Conservation (phyloP, 2,329 filamentous ascomycete species). For the Fusarium xyrophilum region DNA sequence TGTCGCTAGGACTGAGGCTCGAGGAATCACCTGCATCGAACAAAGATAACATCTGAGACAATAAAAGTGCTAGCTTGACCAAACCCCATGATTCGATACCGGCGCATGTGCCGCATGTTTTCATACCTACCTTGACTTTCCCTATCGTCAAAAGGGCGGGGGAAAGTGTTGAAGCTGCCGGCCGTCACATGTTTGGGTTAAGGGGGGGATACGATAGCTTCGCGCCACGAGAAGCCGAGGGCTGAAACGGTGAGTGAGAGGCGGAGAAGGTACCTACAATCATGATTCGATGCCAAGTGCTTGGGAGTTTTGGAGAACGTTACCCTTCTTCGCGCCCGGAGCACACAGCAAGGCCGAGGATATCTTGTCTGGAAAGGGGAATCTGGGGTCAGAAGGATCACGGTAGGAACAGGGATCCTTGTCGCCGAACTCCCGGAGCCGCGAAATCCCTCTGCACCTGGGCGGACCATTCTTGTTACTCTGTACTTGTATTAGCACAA, state of each 20-base stretch:
- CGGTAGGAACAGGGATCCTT: conserved; percentile 2
- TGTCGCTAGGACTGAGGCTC: conserved; percentile 8
- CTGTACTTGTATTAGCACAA: not conserved
- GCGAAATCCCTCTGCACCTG: conserved; percentile 1
- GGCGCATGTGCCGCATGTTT: conserved; percentile 25
- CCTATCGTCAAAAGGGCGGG: not conserved
- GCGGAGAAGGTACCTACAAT: not conserved
- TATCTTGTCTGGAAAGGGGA: conserved; percentile 6
- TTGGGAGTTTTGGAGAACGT: not conserved
- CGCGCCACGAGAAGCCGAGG: conserved; percentile 19
- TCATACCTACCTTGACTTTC: not conserved
- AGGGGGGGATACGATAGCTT: not conserved
- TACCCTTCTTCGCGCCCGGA: conserved; percentile 1
- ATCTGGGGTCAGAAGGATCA: conserved; percentile 27
- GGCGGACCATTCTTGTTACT: not conserved
- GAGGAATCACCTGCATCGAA: conserved; percentile 24
- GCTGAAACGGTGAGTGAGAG: conserved; percentile 9
- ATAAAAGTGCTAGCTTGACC: conserved; percentile 6
- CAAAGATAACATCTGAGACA: conserved; percentile 25
- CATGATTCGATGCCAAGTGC: conserved; percentile 1
- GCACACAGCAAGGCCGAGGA: conserved; percentile 22
- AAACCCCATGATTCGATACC: conserved; percentile 32
- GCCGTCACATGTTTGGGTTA: not conserved
- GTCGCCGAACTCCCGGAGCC: conserved; percentile 12
- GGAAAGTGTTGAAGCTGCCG: no score